These are phyloP conservation scores for Podochytrium sp. DNA, from an alignment of 192 early-diverging fungal genomes.

Conservation along the genomic window DNA sequence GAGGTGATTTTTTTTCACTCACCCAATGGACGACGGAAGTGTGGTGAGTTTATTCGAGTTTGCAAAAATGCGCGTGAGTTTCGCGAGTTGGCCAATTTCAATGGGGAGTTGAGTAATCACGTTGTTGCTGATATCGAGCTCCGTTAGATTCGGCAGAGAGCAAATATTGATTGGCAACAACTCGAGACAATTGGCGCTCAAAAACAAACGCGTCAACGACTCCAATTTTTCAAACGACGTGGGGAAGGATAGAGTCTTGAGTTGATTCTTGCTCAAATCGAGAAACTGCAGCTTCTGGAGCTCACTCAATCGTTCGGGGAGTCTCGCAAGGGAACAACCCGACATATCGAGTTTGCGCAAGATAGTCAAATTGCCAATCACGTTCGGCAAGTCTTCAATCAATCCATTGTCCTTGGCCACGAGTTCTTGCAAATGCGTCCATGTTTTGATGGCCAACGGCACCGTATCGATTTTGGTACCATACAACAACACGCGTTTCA, in stretches of 20 bases:
- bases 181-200: conserved; percentile 51
- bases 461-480: conserved; percentile 45
- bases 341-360: conserved; percentile 10
- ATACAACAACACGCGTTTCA: conserved; percentile 41
- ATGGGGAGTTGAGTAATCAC: conserved; percentile 45
- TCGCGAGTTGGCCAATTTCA: conserved; percentile 43
- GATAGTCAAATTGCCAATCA: conserved; percentile 3
- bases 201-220: conserved; percentile 37
- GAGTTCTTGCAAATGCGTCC: conserved; percentile 44
- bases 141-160: conserved; percentile 37
- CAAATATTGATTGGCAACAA: conserved; percentile 54
- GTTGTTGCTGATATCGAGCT: conserved; percentile 51
- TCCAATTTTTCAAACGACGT: conserved; percentile 35
- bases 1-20: conserved; percentile 8
- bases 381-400: conserved; percentile 53
- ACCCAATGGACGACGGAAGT: conserved; percentile 48
- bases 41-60: conserved; percentile 53
- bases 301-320: conserved; percentile 48
- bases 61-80: conserved; percentile 42
- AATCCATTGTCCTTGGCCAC: conserved; percentile 45
- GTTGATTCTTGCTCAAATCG: conserved; percentile 51
- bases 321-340: conserved; percentile 40
- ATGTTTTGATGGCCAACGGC: conserved; percentile 45
- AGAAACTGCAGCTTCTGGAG: conserved; percentile 35
- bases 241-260: conserved; percentile 46